Evolutionary conservation across 2,329 filamentous ascomycete genomes (phyloP).

Genomic region (Exserohilum turcica): DNA sequence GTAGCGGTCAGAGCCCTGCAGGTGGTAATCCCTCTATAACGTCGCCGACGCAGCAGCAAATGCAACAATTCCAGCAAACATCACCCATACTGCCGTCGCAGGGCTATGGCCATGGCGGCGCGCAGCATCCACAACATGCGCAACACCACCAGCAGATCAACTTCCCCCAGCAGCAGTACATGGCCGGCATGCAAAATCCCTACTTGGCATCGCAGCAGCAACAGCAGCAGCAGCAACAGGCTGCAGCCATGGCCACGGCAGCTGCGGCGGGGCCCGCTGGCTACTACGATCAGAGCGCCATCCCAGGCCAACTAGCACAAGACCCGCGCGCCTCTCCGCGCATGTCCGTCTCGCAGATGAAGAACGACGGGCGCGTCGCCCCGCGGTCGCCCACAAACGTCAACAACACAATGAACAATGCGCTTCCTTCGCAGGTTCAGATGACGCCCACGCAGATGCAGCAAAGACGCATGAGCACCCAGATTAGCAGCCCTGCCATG

Average conservation of each 20-base stretch:
- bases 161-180: conserved; percentile 77
- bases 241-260: conserved; percentile 91
- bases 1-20: conserved; percentile 43
- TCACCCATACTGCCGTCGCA: conserved; percentile 83
- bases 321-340: conserved; percentile 72
- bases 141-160: conserved; percentile 73
- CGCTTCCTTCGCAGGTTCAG: conserved; percentile 46
- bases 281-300: conserved; percentile 67
- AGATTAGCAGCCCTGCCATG: conserved; percentile 55
- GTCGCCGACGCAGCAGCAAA: conserved; percentile 68
- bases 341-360: conserved; percentile 70
- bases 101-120: conserved; percentile 67
- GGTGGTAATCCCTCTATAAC: conserved; percentile 61
- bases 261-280: conserved; percentile 79
- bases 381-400: conserved; percentile 79
- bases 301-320: conserved; percentile 63
- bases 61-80: conserved; percentile 63
- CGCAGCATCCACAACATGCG: conserved; percentile 63
- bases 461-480: conserved; percentile 50
- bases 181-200: conserved; percentile 71
- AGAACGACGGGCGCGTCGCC: conserved; percentile 69
- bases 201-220: conserved; percentile 86
- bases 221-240: conserved; percentile 92
- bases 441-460: conserved; percentile 47
- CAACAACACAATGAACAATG: conserved; percentile 60